Evolutionary conservation across 2,329 filamentous ascomycete genomes (phyloP).

Genomic region (Huntiella bhutanensis): DNA sequence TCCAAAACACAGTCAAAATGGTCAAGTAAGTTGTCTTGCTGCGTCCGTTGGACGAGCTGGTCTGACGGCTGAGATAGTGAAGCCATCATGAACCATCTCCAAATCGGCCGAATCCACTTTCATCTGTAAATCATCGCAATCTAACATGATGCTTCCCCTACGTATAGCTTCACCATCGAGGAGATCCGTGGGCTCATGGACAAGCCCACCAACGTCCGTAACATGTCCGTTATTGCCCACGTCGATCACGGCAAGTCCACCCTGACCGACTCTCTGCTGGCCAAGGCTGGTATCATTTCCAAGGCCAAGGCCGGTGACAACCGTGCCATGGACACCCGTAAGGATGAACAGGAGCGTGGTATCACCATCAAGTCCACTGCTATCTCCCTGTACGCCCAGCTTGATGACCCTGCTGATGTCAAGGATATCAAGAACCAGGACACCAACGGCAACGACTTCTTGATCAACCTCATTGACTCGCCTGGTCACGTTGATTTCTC

Average conservation of each 20-base stretch:
- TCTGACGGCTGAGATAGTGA: too few relatives aligned
- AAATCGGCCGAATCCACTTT: background rate
- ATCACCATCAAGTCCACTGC: slow-evolving; percentile 99
- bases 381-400: slow-evolving; percentile 88
- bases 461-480: slow-evolving; percentile 99
- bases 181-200: slow-evolving; percentile 67
- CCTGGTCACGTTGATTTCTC: slow-evolving; percentile 99
- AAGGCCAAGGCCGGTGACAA: slow-evolving; percentile 91
- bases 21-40: slow-evolving; percentile 67
- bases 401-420: slow-evolving; percentile 65
- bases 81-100: background rate
- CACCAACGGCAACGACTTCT: slow-evolving; percentile 84
- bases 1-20: slow-evolving; percentile 78
- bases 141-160: slow-evolving; percentile 10
- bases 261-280: slow-evolving; percentile 95
- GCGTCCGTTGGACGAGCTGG: too few relatives aligned
- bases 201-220: slow-evolving; percentile 60
- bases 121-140: background rate
- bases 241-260: slow-evolving; percentile 99
- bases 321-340: slow-evolving; percentile 89
- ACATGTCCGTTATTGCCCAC: slow-evolving; percentile 99
- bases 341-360: slow-evolving; percentile 98
- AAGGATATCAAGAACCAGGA: slow-evolving; percentile 86
- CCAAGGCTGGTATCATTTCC: slow-evolving; percentile 99
- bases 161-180: slow-evolving; percentile 86